Conservation (phyloP, 768 basidiomycete species). For the Brasilioporus rufonigricans region DNA sequence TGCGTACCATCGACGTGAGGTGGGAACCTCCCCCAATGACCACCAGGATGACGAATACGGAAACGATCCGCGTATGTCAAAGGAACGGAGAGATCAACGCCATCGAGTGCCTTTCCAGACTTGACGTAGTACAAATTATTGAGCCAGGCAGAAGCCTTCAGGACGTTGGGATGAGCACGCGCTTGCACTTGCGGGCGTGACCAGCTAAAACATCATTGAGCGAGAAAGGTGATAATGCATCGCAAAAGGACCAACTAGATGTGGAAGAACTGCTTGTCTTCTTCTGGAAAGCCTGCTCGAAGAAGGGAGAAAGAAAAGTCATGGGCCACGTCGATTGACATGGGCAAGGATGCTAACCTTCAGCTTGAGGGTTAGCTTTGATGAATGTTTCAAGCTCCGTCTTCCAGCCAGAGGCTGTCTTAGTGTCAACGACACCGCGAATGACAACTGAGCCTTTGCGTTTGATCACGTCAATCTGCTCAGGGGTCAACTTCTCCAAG, state of each 20-base stretch:
- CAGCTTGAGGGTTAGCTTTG: slow-evolving; percentile 51
- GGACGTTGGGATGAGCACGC: slow-evolving; percentile 62
- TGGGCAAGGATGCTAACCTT: slow-evolving; percentile 37
- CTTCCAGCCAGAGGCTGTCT: slow-evolving; percentile 59
- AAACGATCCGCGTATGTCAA: slow-evolving; percentile 73
- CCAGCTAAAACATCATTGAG: slow-evolving; percentile 34
- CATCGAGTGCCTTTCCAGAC: slow-evolving; percentile 37
- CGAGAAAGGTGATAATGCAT: background rate
- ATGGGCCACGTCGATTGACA: background rate
- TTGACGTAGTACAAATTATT: slow-evolving; percentile 61
- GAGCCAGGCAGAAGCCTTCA: slow-evolving; percentile 55
- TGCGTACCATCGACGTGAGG: slow-evolving; percentile 52
- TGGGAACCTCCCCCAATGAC: slow-evolving; percentile 50
- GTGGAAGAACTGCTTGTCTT: slow-evolving; percentile 72
- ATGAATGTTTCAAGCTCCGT: slow-evolving; percentile 53
- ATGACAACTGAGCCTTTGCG: slow-evolving; percentile 61
- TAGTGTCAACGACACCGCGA: slow-evolving; percentile 54
- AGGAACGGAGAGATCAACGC: slow-evolving; percentile 60
- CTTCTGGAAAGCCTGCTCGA: slow-evolving; percentile 45
- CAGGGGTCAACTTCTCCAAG: slow-evolving; percentile 43
- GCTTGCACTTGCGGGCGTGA: slow-evolving; percentile 61
- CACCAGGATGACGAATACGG: slow-evolving; percentile 68
- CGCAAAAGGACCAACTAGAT: slow-evolving; percentile 51
- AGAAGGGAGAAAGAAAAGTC: background rate
- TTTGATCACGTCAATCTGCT: slow-evolving; percentile 49